Evolutionary conservation across 2,329 filamentous ascomycete species (phyloP).

Genomic region (Triangularia verruculosa): DNA sequence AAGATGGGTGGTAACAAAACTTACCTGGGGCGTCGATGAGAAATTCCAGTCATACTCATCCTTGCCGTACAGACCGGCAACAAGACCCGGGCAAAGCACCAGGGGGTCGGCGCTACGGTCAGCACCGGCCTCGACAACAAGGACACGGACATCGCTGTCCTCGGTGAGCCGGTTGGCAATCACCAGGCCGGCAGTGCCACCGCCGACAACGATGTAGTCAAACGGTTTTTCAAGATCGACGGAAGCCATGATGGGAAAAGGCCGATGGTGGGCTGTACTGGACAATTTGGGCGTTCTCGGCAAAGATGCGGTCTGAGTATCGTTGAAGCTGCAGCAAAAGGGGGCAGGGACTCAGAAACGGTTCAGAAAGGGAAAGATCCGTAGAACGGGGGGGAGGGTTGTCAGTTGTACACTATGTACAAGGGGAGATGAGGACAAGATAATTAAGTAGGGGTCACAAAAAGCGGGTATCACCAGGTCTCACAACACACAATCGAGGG

Average conservation of each 20-base stretch:
- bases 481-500: neutral
- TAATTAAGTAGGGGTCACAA: neutral
- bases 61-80: conserved; percentile 33
- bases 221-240: conserved; percentile 30
- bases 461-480: neutral
- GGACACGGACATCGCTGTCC: conserved; percentile 34
- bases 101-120: conserved; percentile 35
- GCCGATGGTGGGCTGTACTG: neutral
- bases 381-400: neutral
- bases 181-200: conserved; percentile 49
- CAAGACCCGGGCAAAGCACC: conserved; percentile 38
- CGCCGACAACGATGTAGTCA: conserved; percentile 49
- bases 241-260: conserved; percentile 12
- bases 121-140: conserved; percentile 41
- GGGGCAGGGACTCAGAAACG: neutral
- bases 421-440: neutral
- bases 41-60: conserved; percentile 43
- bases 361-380: neutral
- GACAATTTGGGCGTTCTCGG: neutral
- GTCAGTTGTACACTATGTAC: neutral
- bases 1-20: neutral
- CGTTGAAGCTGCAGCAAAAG: neutral
- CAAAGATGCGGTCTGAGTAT: neutral
- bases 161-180: conserved; percentile 44
- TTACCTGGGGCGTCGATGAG: conserved; percentile 35